phyloP scores from a whole-genome alignment of 2,329 filamentous ascomycete genomes.

The Aspergillus alliaceus region DNA sequence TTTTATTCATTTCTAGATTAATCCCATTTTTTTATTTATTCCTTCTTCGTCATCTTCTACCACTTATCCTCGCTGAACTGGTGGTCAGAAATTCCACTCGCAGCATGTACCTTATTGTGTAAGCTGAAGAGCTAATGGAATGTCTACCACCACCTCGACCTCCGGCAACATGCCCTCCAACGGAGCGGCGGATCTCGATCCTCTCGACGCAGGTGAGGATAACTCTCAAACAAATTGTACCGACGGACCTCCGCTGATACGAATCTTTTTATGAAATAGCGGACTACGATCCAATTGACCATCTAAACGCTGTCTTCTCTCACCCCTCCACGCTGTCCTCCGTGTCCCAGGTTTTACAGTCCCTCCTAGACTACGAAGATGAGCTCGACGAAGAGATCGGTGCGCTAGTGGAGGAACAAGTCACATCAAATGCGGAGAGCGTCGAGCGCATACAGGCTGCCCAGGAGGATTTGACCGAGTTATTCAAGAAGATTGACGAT shows the following conservation, averaged over 20 bases:
- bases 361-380: conserved; percentile 74
- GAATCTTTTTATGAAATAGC: conserved; percentile 44
- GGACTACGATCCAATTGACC: conserved; percentile 89
- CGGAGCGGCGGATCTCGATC: conserved; percentile 38
- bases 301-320: conserved; percentile 91
- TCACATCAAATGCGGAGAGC: conserved; percentile 80
- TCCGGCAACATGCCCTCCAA: conserved; percentile 41
- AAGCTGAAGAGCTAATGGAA: conserved; percentile 32
- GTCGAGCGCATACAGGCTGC: conserved; percentile 89
- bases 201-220: conserved; percentile 46
- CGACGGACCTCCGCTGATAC: not conserved
- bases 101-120: conserved; percentile 26
- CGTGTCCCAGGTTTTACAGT: conserved; percentile 70
- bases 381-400: conserved; percentile 78
- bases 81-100: conserved; percentile 6
- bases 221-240: not conserved
- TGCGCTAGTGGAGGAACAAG: conserved; percentile 70
- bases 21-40: not conserved
- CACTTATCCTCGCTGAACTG: not conserved
- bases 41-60: not conserved
- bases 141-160: conserved; percentile 32
- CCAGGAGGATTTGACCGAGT: conserved; percentile 80
- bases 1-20: too few relatives aligned
- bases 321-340: conserved; percentile 82
- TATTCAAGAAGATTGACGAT: conserved; percentile 93